A percentile compares a stretch with the other conserved stretches of the same genome.
These are phyloP conservation scores for Taiozyma sp. DNA, from an alignment of 1,139 yeast species.

Conservation along the genomic window DNA sequence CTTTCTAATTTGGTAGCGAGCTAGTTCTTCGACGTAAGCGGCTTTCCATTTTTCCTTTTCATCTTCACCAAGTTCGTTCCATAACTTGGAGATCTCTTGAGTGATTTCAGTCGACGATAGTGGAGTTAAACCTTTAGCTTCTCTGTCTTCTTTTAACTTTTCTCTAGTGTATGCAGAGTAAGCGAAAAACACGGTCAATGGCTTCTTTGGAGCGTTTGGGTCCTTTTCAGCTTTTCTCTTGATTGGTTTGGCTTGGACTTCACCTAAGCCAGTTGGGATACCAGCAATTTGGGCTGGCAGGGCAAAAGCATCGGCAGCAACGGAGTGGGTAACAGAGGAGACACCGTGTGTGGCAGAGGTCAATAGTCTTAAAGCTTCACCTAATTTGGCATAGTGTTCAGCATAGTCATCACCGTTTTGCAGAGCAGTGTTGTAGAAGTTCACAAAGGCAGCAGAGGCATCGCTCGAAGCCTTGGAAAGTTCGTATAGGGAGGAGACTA, in stretches of 20 bases:
- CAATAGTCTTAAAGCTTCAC: conserved; percentile 29
- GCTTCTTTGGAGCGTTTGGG: conserved; percentile 53
- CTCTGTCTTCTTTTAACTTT: conserved; percentile 60
- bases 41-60: conserved; percentile 77
- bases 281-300: conserved; percentile 1
- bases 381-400: conserved; percentile 34
- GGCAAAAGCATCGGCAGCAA: conserved; percentile 11
- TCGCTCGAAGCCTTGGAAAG: conserved; percentile 78
- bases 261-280: conserved; percentile 8
- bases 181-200: conserved; percentile 76
- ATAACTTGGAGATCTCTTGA: conserved; percentile 68
- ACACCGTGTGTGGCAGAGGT: conserved; percentile 22
- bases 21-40: conserved; percentile 63
- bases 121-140: conserved; percentile 52
- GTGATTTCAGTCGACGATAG: conserved; percentile 74
- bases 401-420: conserved; percentile 30
- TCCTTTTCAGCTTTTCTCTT: conserved; percentile 54
- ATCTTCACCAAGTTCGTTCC: conserved; percentile 64
- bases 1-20: conserved; percentile 57
- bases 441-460: conserved; percentile 73
- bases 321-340: conserved; percentile 14
- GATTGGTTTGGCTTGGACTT: conserved; percentile 23
- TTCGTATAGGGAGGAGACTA: conserved; percentile 75
- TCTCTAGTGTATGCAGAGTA: conserved; percentile 66
- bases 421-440: conserved; percentile 57